Percentiles rank a stretch among this genome's conserved stretches.
Evolutionary conservation across 257 asterid species (phyloP).

Genomic region (Fraxinus cuspidata): DNA sequence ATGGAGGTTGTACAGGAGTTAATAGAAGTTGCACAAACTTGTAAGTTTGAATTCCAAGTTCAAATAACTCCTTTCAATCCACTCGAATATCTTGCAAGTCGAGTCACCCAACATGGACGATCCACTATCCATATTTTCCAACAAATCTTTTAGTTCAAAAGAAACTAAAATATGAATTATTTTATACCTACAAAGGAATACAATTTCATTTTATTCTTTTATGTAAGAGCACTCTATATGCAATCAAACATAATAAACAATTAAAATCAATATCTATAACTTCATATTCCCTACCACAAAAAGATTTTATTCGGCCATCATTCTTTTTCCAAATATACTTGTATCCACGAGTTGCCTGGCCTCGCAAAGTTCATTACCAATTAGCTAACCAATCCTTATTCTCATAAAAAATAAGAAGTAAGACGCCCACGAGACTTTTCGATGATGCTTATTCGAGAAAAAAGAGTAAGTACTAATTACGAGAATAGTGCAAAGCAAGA

Average conservation of each 20-base stretch:
- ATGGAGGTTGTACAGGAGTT: no score
- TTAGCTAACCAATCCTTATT: background rate
- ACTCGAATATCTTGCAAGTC: no score
- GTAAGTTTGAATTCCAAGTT: no score
- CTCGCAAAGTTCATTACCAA: background rate
- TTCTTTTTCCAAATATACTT: background rate
- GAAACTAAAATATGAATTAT: no score
- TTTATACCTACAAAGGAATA: no score
- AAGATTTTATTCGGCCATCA: background rate
- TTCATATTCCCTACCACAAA: background rate
- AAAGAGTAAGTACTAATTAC: background rate
- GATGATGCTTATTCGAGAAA: background rate
- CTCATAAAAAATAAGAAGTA: background rate
- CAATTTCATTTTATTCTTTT: no score
- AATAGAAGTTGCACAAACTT: no score
- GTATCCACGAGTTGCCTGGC: slow-evolving; percentile 10
- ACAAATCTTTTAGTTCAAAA: no score
- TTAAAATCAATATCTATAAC: background rate
- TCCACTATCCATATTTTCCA: no score
- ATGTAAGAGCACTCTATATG: background rate
- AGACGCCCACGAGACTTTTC: background rate
- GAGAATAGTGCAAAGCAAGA: background rate
- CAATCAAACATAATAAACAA: background rate
- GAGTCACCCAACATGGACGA: no score
- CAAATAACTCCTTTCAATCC: no score